Evolutionary conservation across 331 rosid species (phyloP), one percentile per base, ranked within the genome.

Genomic region (Stylosanthes scabra): DNA sequence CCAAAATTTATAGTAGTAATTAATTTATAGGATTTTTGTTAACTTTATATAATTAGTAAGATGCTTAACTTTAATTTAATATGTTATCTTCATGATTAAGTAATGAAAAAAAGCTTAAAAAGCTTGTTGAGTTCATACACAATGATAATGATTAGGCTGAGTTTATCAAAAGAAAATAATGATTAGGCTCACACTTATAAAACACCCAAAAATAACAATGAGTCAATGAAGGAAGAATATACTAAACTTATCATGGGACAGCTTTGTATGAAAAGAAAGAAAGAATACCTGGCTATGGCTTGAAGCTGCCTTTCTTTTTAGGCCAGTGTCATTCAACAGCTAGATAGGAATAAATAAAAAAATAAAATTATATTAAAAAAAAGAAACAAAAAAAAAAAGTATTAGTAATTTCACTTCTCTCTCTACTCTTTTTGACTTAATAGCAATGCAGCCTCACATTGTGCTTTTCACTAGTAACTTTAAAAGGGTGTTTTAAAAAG

Each of bases 231-330:
- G 56, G 52, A 46, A 67, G 60, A 77, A 52, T 52, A 61, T 52
- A 15, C 11, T 52, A 52, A 59, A 66, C 15, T 15, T 46, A 29
- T 63, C 37, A 59, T 79, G 77, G 29, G 70, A 49, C 57, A 84
- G 6, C 58, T 78, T 70, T 70, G 67, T 34, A 28, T 10, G 50
- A 59, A 78, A 71, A 58, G 59, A 78, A 71, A 58, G 59, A 29
- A 82, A 74, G 75, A 50, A 57, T 77, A 80, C 88, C 88, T 83
- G 78, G 78, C 52, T 83, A 85, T 83, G 78, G 78, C 52, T 83
- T 72, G 80, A 72, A 68, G 78, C 82, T 25, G 63, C 82, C 71
- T 76, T 83, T 76, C 84, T 80, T 76, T 83, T 83, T 20, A 76
- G 82, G 82, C 82, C 71, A 76, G 54, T 40, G 45, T 80, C 84